These are phyloP conservation scores for Adansonia grandidieri DNA, from an alignment of 441 rosid genomes.

Conservation along the genomic window DNA sequence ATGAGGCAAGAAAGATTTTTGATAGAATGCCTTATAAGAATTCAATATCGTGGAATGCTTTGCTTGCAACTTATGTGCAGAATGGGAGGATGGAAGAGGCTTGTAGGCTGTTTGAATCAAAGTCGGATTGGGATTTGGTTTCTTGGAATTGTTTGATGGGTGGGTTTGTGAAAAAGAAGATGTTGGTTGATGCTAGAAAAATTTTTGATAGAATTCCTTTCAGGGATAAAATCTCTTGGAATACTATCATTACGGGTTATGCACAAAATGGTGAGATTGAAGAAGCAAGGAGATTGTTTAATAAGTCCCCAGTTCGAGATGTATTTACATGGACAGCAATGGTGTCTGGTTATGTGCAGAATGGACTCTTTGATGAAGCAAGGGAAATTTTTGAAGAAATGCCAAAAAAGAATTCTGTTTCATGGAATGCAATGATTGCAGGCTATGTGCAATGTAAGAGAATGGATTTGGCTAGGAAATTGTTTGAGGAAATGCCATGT, in stretches of 20 bases:
- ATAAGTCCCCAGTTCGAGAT: conserved; percentile 57
- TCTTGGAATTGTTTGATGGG: conserved; percentile 83
- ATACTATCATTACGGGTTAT: conserved; percentile 67
- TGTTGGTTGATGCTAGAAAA: conserved; percentile 52
- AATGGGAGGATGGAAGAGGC: conserved; percentile 71
- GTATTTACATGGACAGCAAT: conserved; percentile 82
- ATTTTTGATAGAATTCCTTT: conserved; percentile 56
- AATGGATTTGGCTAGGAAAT: conserved; percentile 65
- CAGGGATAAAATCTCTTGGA: conserved; percentile 74
- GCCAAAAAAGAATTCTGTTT: conserved; percentile 66
- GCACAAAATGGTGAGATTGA: conserved; percentile 63
- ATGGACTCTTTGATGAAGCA: conserved; percentile 62
- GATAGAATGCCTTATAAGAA: conserved; percentile 63
- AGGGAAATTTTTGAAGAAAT: conserved; percentile 57
- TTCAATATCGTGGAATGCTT: conserved; percentile 65
- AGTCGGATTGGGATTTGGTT: conserved; percentile 60
- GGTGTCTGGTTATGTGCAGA: conserved; percentile 74
- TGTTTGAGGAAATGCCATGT: conserved; percentile 67
- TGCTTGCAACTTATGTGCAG: conserved; percentile 71
- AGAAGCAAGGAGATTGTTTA: conserved; percentile 59
- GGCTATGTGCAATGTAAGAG: conserved; percentile 65
- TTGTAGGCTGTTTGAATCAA: conserved; percentile 51
- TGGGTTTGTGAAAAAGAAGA: conserved; percentile 66
- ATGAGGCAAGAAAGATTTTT: conserved; percentile 63
- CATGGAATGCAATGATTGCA: conserved; percentile 84